Percentiles rank a stretch among this genome's conserved stretches.
These are phyloP conservation scores for Candida sonorensis DNA, from an alignment of 805 yeast genomes.

Conservation along the genomic window DNA sequence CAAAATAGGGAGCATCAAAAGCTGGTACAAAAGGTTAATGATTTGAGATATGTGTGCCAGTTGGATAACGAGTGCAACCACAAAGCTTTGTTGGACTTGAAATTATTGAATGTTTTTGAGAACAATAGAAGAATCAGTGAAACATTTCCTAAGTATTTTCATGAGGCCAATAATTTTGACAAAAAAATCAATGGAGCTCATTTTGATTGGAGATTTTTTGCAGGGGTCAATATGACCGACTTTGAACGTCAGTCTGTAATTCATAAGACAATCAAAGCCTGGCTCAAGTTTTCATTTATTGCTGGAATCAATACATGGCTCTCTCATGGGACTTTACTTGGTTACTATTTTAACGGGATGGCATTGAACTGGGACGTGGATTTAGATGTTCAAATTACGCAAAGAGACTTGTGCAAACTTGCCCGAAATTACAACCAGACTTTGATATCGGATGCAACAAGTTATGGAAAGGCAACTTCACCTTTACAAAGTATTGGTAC, in stretches of 20 bases:
- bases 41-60: background rate
- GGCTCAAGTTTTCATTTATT: slow-evolving; percentile 43
- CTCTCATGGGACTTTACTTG: slow-evolving; percentile 56
- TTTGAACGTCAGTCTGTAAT: slow-evolving; percentile 24
- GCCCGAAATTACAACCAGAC: slow-evolving; percentile 44
- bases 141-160: slow-evolving; percentile 32
- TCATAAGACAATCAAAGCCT: slow-evolving; percentile 45
- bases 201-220: slow-evolving; percentile 41
- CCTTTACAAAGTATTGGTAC: slow-evolving; percentile 22
- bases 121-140: slow-evolving; percentile 1
- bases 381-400: slow-evolving; percentile 55
- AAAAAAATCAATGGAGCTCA: slow-evolving; percentile 32
- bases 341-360: slow-evolving; percentile 57
- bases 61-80: background rate
- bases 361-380: slow-evolving; percentile 58
- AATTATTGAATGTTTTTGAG: slow-evolving; percentile 4
- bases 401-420: slow-evolving; percentile 33
- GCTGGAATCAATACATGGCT: slow-evolving; percentile 49
- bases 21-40: background rate
- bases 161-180: slow-evolving; percentile 31
- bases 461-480: slow-evolving; percentile 3
- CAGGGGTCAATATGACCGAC: slow-evolving; percentile 15
- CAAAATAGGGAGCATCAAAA: background rate
- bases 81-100: slow-evolving; percentile 3
- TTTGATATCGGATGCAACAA: slow-evolving; percentile 35